Evolutionary conservation across 306 rosid species (phyloP), one percentile per base, ranked within the genome.

Genomic region (Lupinus albus): DNA sequence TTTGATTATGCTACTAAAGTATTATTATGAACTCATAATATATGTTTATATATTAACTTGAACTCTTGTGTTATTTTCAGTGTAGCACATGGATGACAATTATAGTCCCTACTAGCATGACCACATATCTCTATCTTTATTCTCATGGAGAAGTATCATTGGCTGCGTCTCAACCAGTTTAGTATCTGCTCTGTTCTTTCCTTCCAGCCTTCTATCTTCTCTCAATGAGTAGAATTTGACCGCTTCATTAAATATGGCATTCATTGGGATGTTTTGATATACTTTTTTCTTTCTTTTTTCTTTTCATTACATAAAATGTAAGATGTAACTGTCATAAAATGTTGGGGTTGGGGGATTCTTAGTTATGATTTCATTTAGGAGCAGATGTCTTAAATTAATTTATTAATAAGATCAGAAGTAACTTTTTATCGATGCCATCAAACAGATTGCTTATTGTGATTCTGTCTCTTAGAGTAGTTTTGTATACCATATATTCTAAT

Each of bases 51-150:
- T 45, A 70, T 71, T 75, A 65, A 71, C 69, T 65, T 20, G 6
- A 59, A 52, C 64, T 63, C 28, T 51, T 52, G 6, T 75, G 66
- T 71, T 72, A 47, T 68, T 77, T 90, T 88, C 94, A 94, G 97
- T 90, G 99, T 85, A 91, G 95, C 79, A 90, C 92, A 28, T 94
- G 99, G 99, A 94, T 94, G 97, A 90, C 96, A 36, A 86, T 94
- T 49, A 41, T 94, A 67, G 99, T 90, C 63, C 99, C 97, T 21
- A 88, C 89, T 51, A 94, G 97, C 88, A 90, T 94, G 99, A 90
- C 99, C 45, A 88, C 99, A 1, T 90, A 94, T 78, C 97, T 94
- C 18, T 94, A 90, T 84, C 99, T 94, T 44, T 94, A 94, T 77
- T 94, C 99, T 30, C 95, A 86, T 18, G 99, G 97, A 65, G 99